Percentiles rank a stretch among this genome's conserved stretches.
Evolutionary conservation across 2,329 filamentous ascomycete species (phyloP).

Genomic region (Fusarium heterosporum): DNA sequence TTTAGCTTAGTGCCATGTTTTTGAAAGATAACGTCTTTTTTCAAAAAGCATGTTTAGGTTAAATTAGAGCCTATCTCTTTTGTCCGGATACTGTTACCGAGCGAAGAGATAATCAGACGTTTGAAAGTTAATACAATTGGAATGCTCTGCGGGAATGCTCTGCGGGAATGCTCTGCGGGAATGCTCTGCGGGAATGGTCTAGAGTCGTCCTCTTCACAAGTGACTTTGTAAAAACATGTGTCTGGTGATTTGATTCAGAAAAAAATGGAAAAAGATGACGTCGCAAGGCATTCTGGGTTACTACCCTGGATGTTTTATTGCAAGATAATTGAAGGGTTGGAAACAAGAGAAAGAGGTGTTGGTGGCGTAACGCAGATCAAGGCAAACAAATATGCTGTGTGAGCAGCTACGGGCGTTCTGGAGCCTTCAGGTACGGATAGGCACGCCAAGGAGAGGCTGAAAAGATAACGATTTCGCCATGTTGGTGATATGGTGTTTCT

Average conservation of each 20-base stretch:
- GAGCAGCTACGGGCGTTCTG: slow-evolving; percentile 17
- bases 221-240: slow-evolving; percentile 8
- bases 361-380: slow-evolving; percentile 31
- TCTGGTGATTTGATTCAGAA: not conserved
- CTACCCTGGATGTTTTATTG: slow-evolving; percentile 1
- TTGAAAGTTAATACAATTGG: slow-evolving; percentile 19
- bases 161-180: not conserved
- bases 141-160: slow-evolving; percentile 18
- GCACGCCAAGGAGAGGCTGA: not conserved
- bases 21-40: slow-evolving; percentile 9
- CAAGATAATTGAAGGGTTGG: slow-evolving; percentile 5
- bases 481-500: not conserved
- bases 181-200: not conserved
- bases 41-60: not conserved
- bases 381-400: slow-evolving; percentile 18
- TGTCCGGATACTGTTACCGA: not conserved
- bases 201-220: slow-evolving; percentile 9
- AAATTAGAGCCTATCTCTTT: slow-evolving; percentile 6
- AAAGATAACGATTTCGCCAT: not conserved
- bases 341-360: slow-evolving; percentile 12
- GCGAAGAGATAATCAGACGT: slow-evolving; percentile 1
- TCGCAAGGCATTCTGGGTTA: slow-evolving; percentile 2
- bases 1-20: not conserved
- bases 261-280: slow-evolving; percentile 11
- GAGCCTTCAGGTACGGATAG: not conserved